Evolutionary conservation across 2,329 filamentous ascomycete species (phyloP).

Genomic region (Daldinia sp.): DNA sequence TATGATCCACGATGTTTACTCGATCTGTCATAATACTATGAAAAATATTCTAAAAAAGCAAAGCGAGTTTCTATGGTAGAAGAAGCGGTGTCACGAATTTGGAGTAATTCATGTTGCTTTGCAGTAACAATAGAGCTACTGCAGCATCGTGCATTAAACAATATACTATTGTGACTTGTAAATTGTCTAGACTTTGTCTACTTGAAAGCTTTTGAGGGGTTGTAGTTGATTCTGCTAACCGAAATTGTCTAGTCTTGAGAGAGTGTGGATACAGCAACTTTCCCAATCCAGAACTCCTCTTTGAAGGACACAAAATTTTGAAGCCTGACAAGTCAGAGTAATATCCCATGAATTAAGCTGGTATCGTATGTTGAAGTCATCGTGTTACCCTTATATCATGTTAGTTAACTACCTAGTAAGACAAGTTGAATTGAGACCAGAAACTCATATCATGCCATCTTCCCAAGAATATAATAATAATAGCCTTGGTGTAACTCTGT

Average conservation of each 20-base stretch:
- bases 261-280: not conserved
- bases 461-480: not conserved
- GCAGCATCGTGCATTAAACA: not conserved
- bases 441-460: not conserved
- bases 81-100: not conserved
- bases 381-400: not conserved
- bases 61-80: not conserved
- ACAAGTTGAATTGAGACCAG: not conserved
- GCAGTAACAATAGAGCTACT: not conserved
- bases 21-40: not conserved
- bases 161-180: not conserved
- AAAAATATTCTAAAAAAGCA: not conserved
- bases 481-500: not conserved
- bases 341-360: not conserved
- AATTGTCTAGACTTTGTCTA: not conserved
- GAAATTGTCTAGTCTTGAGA: slow-evolving; percentile 1
- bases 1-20: not conserved
- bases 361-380: not conserved
- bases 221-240: slow-evolving; percentile 2
- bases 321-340: not conserved
- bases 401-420: not conserved
- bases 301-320: not conserved
- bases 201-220: slow-evolving; percentile 1
- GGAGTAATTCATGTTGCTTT: not conserved
- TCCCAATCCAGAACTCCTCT: not conserved